Percentiles rank a stretch among this genome's conserved stretches.
Conservation (phyloP, 495 filamentous ascomycete genomes). For the Daldinia concentrica region DNA sequence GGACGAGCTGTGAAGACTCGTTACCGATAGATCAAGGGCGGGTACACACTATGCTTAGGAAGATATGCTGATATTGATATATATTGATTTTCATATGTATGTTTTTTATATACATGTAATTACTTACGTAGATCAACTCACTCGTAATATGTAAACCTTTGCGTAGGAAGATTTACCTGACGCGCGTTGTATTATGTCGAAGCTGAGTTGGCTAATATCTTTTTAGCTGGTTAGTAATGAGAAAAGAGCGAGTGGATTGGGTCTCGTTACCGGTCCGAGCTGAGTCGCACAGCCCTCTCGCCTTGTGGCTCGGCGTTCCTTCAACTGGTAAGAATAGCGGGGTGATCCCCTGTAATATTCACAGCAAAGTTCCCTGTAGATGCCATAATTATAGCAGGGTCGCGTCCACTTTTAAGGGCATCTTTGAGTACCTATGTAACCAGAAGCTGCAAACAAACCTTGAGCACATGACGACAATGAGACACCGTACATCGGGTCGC, state of each 20-base stretch:
- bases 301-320: constrained; percentile 29
- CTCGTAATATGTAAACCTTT: not conserved
- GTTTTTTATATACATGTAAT: not conserved
- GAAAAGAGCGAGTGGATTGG: constrained; percentile 9
- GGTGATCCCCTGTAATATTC: constrained; percentile 9
- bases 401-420: not conserved
- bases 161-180: not conserved
- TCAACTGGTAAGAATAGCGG: constrained; percentile 9
- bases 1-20: not conserved
- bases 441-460: constrained; percentile 19
- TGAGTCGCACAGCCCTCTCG: constrained; percentile 29
- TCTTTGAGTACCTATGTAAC: not conserved
- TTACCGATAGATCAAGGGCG: not conserved
- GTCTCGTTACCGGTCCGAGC: constrained; percentile 5
- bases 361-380: constrained; percentile 21
- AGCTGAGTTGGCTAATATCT: constrained; percentile 13
- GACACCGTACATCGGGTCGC: constrained; percentile 4
- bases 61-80: too few relatives aligned
- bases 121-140: not conserved
- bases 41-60: too few relatives aligned
- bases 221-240: constrained; percentile 15
- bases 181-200: constrained; percentile 30
- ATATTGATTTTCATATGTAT: too few relatives aligned
- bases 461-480: constrained; percentile 39
- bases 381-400: constrained; percentile 7